Base-by-base conservation (phyloP, 2,329 filamentous ascomycete species). In the Clarireedia sp. region DNA sequence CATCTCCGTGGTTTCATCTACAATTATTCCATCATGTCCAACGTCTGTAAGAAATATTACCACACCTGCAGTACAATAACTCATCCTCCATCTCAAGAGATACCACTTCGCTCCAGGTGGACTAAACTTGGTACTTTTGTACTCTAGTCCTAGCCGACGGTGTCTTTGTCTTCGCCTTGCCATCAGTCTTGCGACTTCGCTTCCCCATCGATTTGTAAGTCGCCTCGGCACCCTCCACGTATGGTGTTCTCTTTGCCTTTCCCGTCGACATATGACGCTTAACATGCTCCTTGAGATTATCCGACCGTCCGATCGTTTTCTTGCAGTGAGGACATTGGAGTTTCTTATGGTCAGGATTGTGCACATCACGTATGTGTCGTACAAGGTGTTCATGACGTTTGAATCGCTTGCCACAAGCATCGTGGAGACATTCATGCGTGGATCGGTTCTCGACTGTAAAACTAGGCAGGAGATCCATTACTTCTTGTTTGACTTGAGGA, bases 371-470 rank as follows among this genome's bases (percentile, higher is more conserved):
- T 66, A 73, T 72, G 60, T 78, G 75, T 10, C 75, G 66, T 65
- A 76, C 75, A 17, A 77, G 64, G 55, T 77, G 75, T 59, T 78
- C 75, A 57, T 75, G 73, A 48, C 75, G 65, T 66, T 75, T 74
- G 63, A 78, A 78, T 5, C 70, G 70, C 7, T 71, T 71, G 54
- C 69, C 69, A 60, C 74, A 76, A 7, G 71, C 72, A 2, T 69
- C 68, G 47, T 71, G 69, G 41, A 69, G 68, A 66, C 74, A 72
- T 59, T 69, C 67, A 61, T 73, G 71, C 36, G 71, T 69, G 2
- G 75, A 68, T 64, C 72, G 68, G 49, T 70, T 70, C 50, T 62
- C 51, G 2, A 63, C 38, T 10, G 40, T 23, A 10, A 61, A 56
- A 17, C 57, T 60, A 16, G 37, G 38, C 14, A 43, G 23, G 2